A percentile compares a stretch with the other conserved stretches of the same genome.
phyloP scores from a whole-genome alignment of 371 early-diverging fungal genomes.

The Actinomortierella wolfii region DNA sequence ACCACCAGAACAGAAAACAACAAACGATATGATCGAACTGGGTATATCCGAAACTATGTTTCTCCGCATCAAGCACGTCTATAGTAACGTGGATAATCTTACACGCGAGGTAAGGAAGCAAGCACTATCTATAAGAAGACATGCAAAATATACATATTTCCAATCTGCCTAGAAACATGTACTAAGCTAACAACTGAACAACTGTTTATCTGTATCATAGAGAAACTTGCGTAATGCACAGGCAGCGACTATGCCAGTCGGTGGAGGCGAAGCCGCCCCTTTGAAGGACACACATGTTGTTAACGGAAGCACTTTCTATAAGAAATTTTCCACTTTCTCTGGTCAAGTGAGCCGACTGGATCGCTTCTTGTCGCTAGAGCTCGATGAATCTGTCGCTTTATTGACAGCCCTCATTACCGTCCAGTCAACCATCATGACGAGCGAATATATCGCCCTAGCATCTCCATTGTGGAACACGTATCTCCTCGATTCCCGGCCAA shows the following conservation, averaged over 20 bases:
- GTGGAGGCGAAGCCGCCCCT: too few relatives aligned
- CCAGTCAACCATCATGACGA: constrained; percentile 52
- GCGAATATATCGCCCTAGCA: constrained; percentile 53
- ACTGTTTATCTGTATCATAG: too few relatives aligned
- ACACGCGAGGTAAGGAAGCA: constrained; percentile 24
- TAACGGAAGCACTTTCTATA: too few relatives aligned
- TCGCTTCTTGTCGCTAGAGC: constrained; percentile 9
- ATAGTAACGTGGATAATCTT: constrained; percentile 27
- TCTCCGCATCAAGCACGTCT: constrained; percentile 44
- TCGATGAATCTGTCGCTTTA: constrained; percentile 59
- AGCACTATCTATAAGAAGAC: background rate
- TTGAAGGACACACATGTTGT: too few relatives aligned
- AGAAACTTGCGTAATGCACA: too few relatives aligned
- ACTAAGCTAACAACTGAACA: too few relatives aligned
- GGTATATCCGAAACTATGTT: constrained; percentile 43
- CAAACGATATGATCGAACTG: too few relatives aligned
- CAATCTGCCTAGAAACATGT: too few relatives aligned
- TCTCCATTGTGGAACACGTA: constrained; percentile 59
- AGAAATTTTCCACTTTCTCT: too few relatives aligned
- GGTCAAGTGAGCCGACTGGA: too few relatives aligned
- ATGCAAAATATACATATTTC: too few relatives aligned
- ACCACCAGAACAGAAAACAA: constrained; percentile 7
- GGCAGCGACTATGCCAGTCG: too few relatives aligned
- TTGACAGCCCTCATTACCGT: constrained; percentile 63
- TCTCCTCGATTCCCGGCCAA: constrained; percentile 50